Base-by-base conservation (phyloP, 148 eudicot genomes). In the Chenopodium quinoa region DNA sequence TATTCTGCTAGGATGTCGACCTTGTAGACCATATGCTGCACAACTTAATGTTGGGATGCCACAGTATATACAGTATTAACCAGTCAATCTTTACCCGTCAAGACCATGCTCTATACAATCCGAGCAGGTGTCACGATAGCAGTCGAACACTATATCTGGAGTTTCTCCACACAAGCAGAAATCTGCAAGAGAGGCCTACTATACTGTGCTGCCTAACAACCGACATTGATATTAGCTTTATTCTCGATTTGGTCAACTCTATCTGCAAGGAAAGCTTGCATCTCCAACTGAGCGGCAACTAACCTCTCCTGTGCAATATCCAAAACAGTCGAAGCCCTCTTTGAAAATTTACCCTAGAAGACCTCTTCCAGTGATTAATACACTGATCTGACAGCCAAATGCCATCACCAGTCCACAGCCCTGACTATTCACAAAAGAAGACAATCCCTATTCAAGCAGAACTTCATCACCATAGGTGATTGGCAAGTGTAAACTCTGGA, bases 1-100 rank as follows among this genome's bases (percentile, higher is more conserved):
- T 52, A 64, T 56, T 75, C 73, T 32, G 27, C 56, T 14, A 64
- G 52, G 44, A 79, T 37, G 44, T 67, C 27, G 64, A 78, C 75
- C 73, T 69, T 32, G 34, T 71, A 79, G 56, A 69, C 67, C 76
- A 48, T 56, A 60, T 71, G 69, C 80, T 69, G 86, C 83, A 84
- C 83, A 79, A 75, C 82, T 62, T 76, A 62, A 67, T 47, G 54
- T 76, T 32, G 76, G 76, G 56, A 52, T 71, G 63, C 76, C 37
- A 71, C 80, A 80, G 73, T 84, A 84, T 84, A 80, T 84, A 84
- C 86, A 84, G 80, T 71, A 84, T 76, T 74, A 80, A 70, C 73
- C 63, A 78, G 76, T 79, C 78, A 58, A 60, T 37, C 76, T 52
- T 68, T 75, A 79, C 83, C 76, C 13, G 82, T 70, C 72, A 60